Base-by-base conservation (phyloP, 331 rosid species). In the Arachis monticola region DNA sequence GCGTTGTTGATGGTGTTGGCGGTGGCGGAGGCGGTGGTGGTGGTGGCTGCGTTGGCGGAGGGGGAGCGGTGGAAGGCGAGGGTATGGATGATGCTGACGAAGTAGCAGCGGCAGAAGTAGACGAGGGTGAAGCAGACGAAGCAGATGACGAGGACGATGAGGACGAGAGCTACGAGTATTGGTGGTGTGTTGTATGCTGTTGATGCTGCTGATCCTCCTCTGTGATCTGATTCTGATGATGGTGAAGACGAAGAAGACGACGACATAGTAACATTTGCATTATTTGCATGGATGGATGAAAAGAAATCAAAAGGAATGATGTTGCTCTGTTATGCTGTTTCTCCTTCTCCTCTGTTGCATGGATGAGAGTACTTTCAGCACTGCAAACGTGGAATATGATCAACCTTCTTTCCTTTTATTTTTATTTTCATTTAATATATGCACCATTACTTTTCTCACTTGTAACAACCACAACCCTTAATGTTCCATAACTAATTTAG, bases 21-120 rank as follows among this genome's bases (percentile, higher is more conserved):
- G 14, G 77, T 66, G 60, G 46, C 79, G 0, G 91, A 58, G 30
- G 79, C 48, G 48, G 10, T 8, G 48, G 10, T 69, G 5, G 74
- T 41, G 14, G 75, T 63, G 57, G 30, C 30, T 27, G 30, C 30
- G 30, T 27, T 27, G 30, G 46, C 79, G 0, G 91, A 61, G 35
- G 79, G 59, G 1, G 86, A 17, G 4, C 82, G 71, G 0, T 75
- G 83, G 22, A 82, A 48, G n/a, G 70, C 10, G 80, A 85, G 79
- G 1, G 84, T 56, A 14, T 66, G 66, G 4, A 81, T 7, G 44
- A 78, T 0, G 60, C 59, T 77, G 3, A 68, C 70, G 48, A 85
- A 11, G 73, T 81, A 80, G 14, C 87, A 87, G 58, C 87, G 75
- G 31, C 88, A 91, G 50, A 89, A 71, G 82, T 85, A 91, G 50